Base-by-base conservation (phyloP, 2,329 filamentous ascomycete species). In the Colletotrichum musae region DNA sequence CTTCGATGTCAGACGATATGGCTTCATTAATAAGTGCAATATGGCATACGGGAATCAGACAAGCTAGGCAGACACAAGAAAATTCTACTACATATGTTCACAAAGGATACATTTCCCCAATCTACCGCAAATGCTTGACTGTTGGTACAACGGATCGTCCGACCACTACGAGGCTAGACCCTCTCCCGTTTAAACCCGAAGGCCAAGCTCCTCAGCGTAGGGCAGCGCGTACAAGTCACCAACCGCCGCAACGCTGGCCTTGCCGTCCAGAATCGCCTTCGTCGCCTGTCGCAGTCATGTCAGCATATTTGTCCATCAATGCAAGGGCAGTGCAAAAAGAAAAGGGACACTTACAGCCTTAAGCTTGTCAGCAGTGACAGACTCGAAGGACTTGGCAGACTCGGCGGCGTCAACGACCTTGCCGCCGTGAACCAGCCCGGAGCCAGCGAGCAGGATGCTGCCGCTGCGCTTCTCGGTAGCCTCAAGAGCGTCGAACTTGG, bases 221-320 rank as follows among this genome's bases (percentile, higher is more conserved):
- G 96, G 96, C 79, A 99, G 90, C 77, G 92, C 88, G 82, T 94
- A 92, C 76, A 99, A 88, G 81, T 99, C 96, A 81, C 96, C 96
- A 72, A 98, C 94, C 68, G 94, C 88, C 72, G 94, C 92, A 72
- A 98, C 93, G 62, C 94, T 92, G 59, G 95, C 95, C 88, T 95
- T 98, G 82, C 90, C 91, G 74, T 95, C 92, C 73, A 98, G 86
- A 75, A 98, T 88, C 79, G 91, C 86, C 88, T 97, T 97, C 78
- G 95, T 95, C 78, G 92, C 90, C 95, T 98, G 78, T 58, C 58
- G 61, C 64, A 64, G 9, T 53, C 21, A 76, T 74, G 76, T 79
- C 64, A 77, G 74, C 71, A 77, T 75, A 80, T 36, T 36, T 10
- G 32, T 36, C 32, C 32, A 10, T 36, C 7, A 10, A 36, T 0